Evolutionary conservation across 2,329 filamentous ascomycete genomes (phyloP).

Genomic region (Alternaria arbusti): DNA sequence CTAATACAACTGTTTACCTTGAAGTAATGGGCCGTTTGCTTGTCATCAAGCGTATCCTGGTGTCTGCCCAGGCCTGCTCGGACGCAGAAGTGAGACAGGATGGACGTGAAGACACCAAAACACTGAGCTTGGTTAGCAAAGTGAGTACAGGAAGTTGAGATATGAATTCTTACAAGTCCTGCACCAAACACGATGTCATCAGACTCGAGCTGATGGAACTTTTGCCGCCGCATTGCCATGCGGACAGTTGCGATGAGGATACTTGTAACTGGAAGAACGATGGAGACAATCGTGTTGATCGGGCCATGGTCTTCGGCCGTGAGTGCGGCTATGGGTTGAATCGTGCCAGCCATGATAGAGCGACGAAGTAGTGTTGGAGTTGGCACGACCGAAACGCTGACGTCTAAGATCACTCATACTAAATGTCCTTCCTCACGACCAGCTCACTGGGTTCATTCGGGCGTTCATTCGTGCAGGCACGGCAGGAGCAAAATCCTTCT

Average conservation of each 20-base stretch:
- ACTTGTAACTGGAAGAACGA: constrained; percentile 7
- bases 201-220: not conserved
- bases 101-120: constrained; percentile 2
- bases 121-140: not conserved
- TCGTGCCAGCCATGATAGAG: not conserved
- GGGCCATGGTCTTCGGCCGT: constrained; percentile 10
- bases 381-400: not conserved
- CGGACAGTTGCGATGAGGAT: constrained; percentile 5
- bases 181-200: constrained; percentile 1
- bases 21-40: constrained; percentile 11
- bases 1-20: constrained; percentile 6
- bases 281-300: constrained; percentile 10
- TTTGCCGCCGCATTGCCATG: constrained; percentile 5
- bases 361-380: not conserved
- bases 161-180: not conserved
- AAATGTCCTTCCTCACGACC: not conserved
- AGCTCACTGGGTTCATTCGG: not conserved
- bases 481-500: not conserved
- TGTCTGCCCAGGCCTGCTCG: constrained; percentile 5
- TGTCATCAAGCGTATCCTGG: not conserved
- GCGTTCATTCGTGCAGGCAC: not conserved
- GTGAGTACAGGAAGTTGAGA: not conserved
- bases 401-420: not conserved
- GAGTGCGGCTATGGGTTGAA: not conserved
- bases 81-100: constrained; percentile 3